Evolutionary conservation across 2,329 filamentous ascomycete species (phyloP), one percentile per base, ranked within the genome.

Genomic region (Ceratocystis harringtonii): DNA sequence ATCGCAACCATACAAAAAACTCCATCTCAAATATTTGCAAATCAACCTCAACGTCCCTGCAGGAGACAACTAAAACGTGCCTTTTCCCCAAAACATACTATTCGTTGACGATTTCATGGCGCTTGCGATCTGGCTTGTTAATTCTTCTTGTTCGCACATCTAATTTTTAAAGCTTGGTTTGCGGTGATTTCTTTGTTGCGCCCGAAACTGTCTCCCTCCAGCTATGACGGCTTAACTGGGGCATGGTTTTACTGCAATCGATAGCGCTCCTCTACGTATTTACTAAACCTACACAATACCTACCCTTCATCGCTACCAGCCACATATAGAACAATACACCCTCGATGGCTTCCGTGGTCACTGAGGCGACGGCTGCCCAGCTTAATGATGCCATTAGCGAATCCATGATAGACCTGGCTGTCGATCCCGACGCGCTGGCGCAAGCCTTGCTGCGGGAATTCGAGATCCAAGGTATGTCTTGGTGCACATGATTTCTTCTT

Each of bases 361-460:
- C 66, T 58, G 66, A 67, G 19, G 48, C 66, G 41, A 63, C 45
- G 43, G 62, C 58, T 50, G 60, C 63, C 28, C 66, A 65, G 58
- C 57, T 67, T 17, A 61, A 55, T 45, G 45, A 36, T n/a, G 58
- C 43, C 28, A 61, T 62, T 7, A 36, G 58, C 45, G 58, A 67
- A n/a, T 48, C 62, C 7, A 52, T 64, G 48, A 15, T 48, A 19
- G 55, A 58, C 30, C 60, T 67, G n/a, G 55, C 66, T n/a, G 60
- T 67, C 28, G 63, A 67, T 28, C 63, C 66, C n/a, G 66, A 65
- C 44, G 66, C 58, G 50, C 62, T 67, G 66, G 63, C 66, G 63
- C 66, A 67, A 67, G 66, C 66, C 30, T 57, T 67, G 36, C 19
- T 67, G 57, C 65, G 65, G 36, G 66, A 67, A 63, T 67, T 67